phyloP scores from a whole-genome alignment of 2,329 filamentous ascomycete genomes.

The Albophoma yamanashiensis region DNA sequence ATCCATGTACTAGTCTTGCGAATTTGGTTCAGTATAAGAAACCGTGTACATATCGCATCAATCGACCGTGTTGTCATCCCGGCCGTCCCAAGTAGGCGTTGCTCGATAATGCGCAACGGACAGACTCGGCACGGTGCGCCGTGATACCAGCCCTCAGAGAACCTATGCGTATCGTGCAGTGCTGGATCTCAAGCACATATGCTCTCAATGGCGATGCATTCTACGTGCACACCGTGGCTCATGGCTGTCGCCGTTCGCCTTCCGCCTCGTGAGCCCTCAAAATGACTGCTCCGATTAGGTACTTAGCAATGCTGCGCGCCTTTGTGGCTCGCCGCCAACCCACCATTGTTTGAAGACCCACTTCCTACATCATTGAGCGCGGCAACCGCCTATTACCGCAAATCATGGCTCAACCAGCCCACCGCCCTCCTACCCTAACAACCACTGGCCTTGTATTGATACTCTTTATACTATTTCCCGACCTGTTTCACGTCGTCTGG shows the following conservation, averaged over 20 bases:
- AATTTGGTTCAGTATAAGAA: neutral
- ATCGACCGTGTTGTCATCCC: neutral
- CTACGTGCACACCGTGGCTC: neutral
- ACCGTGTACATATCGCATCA: conserved; percentile 3
- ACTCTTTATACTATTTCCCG: conserved; percentile 41
- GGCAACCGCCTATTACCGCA: conserved; percentile 3
- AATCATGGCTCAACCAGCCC: conserved; percentile 28
- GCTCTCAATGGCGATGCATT: neutral
- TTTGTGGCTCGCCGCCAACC: neutral
- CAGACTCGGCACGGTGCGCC: neutral
- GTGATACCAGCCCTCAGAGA: neutral
- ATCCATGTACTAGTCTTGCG: conserved; percentile 3
- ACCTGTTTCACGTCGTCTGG: conserved; percentile 40
- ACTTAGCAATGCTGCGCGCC: neutral
- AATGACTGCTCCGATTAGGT: neutral
- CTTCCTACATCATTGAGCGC: conserved; percentile 13
- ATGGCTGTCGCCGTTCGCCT: neutral
- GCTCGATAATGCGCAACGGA: neutral
- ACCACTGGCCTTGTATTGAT: conserved; percentile 36
- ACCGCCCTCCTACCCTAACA: conserved; percentile 23
- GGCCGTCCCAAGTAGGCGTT: too few relatives aligned
- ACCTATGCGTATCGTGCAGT: neutral
- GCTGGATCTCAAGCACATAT: too few relatives aligned
- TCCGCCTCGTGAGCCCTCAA: neutral
- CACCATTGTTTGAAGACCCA: conserved; percentile 13